Evolutionary conservation across 2,329 filamentous ascomycete genomes (phyloP), one percentile per base, ranked within the genome.

Genomic region (Sordariomycetes sp.): DNA sequence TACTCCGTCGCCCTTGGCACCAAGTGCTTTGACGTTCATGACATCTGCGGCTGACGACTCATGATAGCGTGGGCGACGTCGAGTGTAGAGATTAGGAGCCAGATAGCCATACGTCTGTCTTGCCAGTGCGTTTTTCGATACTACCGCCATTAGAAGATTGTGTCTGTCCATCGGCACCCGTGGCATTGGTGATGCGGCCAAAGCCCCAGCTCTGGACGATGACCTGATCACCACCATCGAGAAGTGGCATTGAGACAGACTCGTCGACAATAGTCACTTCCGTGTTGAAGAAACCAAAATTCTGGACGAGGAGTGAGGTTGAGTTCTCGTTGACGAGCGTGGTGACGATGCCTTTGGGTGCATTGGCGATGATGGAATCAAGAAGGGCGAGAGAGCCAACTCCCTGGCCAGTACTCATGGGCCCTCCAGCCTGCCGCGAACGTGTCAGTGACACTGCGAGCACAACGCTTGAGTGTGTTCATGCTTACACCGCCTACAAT

Each of bases 331-430:
- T 6, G 6, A 14, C 12, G 12, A 27, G 25, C 7, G 30, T n/a
- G 18, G 24, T 34, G 15, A 20, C 46, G 3, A 54, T 40, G 44
- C 84, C 88, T 34, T 85, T 72, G 2, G 72, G 72, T 2, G 85
- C 90, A 59, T 83, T 81, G 44, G 68, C 72, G 48, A 95, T 75
- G 44, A 69, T 77, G 63, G 81, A 88, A 66, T 96, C 90, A 33
- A 87, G 63, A 30, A 95, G 61, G 35, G 94, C 59, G 29, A 94
- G 72, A 1, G 90, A 95, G 36, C 92, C 92, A 33, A 94, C 87
- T 8, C 77, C 82, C 62, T 92, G 83, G 38, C 43, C 28, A 2
- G 60, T 64, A 32, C 57, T n/a, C n/a, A n/a, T n/a, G n/a, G n/a
- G n/a, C n/a, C n/a, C n/a, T n/a, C n/a, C n/a, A n/a, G n/a, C n/a